These are phyloP conservation scores for Pseudogymnoascus sp. DNA, from an alignment of 2,329 filamentous ascomycete species.

Conservation along the genomic window DNA sequence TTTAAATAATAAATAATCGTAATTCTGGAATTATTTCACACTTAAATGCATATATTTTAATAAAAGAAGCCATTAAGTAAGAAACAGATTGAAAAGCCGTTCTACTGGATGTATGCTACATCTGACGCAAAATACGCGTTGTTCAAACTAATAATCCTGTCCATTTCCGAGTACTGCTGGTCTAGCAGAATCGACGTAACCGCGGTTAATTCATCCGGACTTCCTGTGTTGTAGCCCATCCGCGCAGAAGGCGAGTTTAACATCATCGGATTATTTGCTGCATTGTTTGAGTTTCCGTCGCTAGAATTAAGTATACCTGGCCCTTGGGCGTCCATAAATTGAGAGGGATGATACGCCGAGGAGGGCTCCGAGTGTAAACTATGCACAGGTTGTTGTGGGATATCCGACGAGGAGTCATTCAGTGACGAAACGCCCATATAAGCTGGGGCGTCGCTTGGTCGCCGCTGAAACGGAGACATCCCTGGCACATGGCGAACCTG, in stretches of 20 bases:
- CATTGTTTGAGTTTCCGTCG: conserved; percentile 4
- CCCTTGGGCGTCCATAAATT: neutral
- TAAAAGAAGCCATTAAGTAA: neutral
- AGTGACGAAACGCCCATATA: neutral
- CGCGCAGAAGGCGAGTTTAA: conserved; percentile 13
- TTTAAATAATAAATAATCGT: neutral
- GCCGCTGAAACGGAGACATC: neutral
- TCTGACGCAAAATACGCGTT: conserved; percentile 12
- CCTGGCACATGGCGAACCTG: neutral
- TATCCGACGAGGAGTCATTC: neutral
- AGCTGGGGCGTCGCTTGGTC: neutral
- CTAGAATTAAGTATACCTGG: neutral
- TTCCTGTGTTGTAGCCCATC: conserved; percentile 10
- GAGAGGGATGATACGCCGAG: neutral
- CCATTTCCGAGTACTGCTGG: conserved; percentile 26
- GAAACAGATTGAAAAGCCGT: neutral
- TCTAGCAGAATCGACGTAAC: conserved; percentile 23
- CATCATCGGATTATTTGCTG: conserved; percentile 9
- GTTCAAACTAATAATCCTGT: conserved; percentile 26
- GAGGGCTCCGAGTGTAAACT: neutral
- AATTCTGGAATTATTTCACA: neutral
- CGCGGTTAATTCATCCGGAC: conserved; percentile 19
- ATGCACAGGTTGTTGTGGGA: neutral
- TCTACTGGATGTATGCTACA: neutral
- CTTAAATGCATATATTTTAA: neutral